phyloP scores from a whole-genome alignment of 2,329 filamentous ascomycete genomes.

The Chaetoscypha palmicola region DNA sequence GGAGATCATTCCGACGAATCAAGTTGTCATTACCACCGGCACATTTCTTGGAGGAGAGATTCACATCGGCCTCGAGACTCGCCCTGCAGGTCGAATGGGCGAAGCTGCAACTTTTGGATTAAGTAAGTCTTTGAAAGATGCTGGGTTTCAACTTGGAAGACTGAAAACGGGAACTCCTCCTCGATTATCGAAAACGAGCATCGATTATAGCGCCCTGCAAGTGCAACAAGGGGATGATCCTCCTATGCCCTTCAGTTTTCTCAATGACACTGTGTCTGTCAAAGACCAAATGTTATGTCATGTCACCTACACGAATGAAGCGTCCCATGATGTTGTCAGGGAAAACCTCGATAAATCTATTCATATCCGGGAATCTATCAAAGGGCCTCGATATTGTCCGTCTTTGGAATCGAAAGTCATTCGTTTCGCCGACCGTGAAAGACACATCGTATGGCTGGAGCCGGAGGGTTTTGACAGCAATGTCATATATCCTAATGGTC shows the following conservation, averaged over 20 bases:
- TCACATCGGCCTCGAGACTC: slow-evolving; percentile 81
- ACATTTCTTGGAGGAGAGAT: slow-evolving; percentile 96
- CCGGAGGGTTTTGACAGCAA: slow-evolving; percentile 89
- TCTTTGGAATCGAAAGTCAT: slow-evolving; percentile 93
- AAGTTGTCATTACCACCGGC: slow-evolving; percentile 90
- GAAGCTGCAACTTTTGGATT: slow-evolving; percentile 89
- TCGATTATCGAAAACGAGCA: slow-evolving; percentile 71
- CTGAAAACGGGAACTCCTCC: slow-evolving; percentile 96
- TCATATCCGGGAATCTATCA: slow-evolving; percentile 91
- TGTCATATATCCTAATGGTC: slow-evolving; percentile 89
- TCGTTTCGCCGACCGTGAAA: slow-evolving; percentile 71
- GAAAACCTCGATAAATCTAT: slow-evolving; percentile 92
- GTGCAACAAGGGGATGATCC: slow-evolving; percentile 76
- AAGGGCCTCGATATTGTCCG: slow-evolving; percentile 90
- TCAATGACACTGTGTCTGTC: slow-evolving; percentile 73
- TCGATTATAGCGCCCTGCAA: slow-evolving; percentile 68
- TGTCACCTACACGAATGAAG: slow-evolving; percentile 78
- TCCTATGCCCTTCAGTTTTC: slow-evolving; percentile 83
- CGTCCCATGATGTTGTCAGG: slow-evolving; percentile 75
- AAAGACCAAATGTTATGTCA: slow-evolving; percentile 79
- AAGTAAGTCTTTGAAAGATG: slow-evolving; percentile 81
- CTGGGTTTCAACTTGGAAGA: slow-evolving; percentile 82
- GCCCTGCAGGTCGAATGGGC: slow-evolving; percentile 84
- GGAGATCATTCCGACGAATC: slow-evolving; percentile 69
- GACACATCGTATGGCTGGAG: slow-evolving; percentile 93